Base-by-base conservation (phyloP, 805 yeast species). In the Saccharomyces cerevisiae region DNA sequence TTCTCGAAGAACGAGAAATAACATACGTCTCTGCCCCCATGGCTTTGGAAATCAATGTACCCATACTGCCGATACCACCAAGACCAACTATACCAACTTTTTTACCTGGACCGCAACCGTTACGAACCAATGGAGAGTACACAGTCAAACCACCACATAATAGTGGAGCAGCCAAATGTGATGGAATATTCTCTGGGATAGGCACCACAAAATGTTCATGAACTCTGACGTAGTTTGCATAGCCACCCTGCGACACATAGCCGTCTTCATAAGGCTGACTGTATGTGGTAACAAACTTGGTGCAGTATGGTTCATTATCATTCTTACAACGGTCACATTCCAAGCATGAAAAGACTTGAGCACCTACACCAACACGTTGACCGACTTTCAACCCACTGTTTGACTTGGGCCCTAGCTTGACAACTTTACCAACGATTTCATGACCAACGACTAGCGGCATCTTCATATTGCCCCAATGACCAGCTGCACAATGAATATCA, bases 331-430 rank as follows among this genome's bases (percentile, higher is more conserved):
- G 75, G 49, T 74, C 63, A 72, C 95, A 88, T 14, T 78, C 71
- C 53, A 76, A 69, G 73, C 95, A 87, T 41, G 86, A 73, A 55
- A 71, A 73, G 27, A 77, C 74, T 64, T 80, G 83, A 27, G 94
- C 92, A 61, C 96, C 96, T 50, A 86, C 78, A 53, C 92, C 96
- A 28, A 86, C 94, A 59, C 89, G 76, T 59, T 88, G 84, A 53
- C 95, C 96, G 21, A 84, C 67, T 76, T 79, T 72, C 70, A 76
- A 52, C 57, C 73, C 71, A 11, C 66, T 61, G 9, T 70, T 68
- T 59, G 86, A 81, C 36, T 78, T 72, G n/a, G 74, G 60, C 52
- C 94, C 96, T 46, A 85, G 73, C 41, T 73, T 76, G 21, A 79
- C 74, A 28, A 84, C 84, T 41, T 67, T 73, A 47, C 89, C 89